A percentile compares a stretch with the other conserved stretches of the same genome.
Conservation (phyloP, 257 asterid species). For the Penstemon eatonii region DNA sequence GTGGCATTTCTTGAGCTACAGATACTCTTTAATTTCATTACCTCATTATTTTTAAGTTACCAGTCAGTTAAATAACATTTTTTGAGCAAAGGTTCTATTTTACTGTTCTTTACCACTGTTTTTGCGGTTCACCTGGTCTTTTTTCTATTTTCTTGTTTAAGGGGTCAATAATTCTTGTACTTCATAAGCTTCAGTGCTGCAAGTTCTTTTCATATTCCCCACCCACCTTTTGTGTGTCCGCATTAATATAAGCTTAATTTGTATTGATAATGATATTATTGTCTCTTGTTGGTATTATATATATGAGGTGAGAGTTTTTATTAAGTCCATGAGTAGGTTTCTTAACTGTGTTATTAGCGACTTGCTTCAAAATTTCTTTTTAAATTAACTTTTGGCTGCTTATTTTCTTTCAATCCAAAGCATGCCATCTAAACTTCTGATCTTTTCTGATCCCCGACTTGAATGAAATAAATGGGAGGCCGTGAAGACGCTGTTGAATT, state of each 20-base stretch:
- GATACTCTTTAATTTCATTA: conserved; percentile 44
- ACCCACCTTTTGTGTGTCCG: background rate
- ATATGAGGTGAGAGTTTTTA: background rate
- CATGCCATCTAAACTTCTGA: background rate
- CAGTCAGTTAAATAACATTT: conserved; percentile 39
- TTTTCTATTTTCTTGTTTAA: conserved; percentile 26
- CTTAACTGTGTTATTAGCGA: conserved; percentile 5
- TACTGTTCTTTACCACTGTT: conserved; percentile 33
- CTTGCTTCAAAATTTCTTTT: background rate
- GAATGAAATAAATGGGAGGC: background rate
- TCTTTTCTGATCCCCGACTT: background rate
- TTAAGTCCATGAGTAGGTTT: conserved; percentile 4
- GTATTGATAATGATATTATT: background rate
- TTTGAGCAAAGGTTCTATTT: conserved; percentile 30
- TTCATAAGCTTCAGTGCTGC: conserved; percentile 20
- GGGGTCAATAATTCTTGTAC: conserved; percentile 17
- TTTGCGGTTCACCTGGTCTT: conserved; percentile 34
- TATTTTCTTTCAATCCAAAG: no score
- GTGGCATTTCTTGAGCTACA: conserved; percentile 74
- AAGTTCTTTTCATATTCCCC: conserved; percentile 19
- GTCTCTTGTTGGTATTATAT: conserved; percentile 15
- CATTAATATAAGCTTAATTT: background rate
- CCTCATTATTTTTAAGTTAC: conserved; percentile 35
- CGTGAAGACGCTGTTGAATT: background rate
- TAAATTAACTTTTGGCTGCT: background rate